Evolutionary conservation across 2,329 filamentous ascomycete species (phyloP).

Genomic region (Clarireedia sp.): DNA sequence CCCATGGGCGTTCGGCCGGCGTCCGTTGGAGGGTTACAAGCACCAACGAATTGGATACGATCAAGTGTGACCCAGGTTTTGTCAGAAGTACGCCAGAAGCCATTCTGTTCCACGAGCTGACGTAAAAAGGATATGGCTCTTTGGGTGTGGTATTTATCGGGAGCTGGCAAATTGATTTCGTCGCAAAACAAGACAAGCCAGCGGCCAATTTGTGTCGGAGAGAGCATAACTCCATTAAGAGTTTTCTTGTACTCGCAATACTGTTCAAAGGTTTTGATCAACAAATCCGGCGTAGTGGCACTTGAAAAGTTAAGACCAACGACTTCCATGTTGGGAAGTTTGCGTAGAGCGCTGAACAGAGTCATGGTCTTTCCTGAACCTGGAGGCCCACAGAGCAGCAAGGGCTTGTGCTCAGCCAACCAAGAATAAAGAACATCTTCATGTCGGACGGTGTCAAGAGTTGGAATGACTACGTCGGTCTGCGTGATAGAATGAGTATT

Average conservation of each 20-base stretch:
- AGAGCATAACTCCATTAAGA: slow-evolving; percentile 88
- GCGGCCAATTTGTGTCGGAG: slow-evolving; percentile 89
- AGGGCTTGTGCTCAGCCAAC: slow-evolving; percentile 96
- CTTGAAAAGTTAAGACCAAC: slow-evolving; percentile 99
- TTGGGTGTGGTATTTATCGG: slow-evolving; percentile 96
- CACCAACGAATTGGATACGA: slow-evolving; percentile 96
- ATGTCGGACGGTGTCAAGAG: slow-evolving; percentile 91
- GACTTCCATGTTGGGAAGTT: slow-evolving; percentile 97
- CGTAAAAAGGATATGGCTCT: slow-evolving; percentile 94
- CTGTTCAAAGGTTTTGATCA: slow-evolving; percentile 99
- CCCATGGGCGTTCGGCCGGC: slow-evolving; percentile 93
- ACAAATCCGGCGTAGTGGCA: slow-evolving; percentile 90
- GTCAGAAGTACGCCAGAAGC: slow-evolving; percentile 96
- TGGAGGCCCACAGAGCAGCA: slow-evolving; percentile 91
- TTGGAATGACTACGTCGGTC: slow-evolving; percentile 97
- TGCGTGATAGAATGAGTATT: slow-evolving; percentile 98
- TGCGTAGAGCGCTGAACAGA: slow-evolving; percentile 91
- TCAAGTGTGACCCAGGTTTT: slow-evolving; percentile 98
- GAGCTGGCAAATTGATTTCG: slow-evolving; percentile 96
- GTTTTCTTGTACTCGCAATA: slow-evolving; percentile 99
- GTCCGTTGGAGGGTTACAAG: slow-evolving; percentile 96
- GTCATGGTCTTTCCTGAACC: slow-evolving; percentile 99
- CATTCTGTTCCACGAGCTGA: slow-evolving; percentile 96
- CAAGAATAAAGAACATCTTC: slow-evolving; percentile 99
- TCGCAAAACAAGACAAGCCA: slow-evolving; percentile 99